These are phyloP conservation scores for Vararia minispora DNA, from an alignment of 768 basidiomycete genomes.

Conservation along the genomic window DNA sequence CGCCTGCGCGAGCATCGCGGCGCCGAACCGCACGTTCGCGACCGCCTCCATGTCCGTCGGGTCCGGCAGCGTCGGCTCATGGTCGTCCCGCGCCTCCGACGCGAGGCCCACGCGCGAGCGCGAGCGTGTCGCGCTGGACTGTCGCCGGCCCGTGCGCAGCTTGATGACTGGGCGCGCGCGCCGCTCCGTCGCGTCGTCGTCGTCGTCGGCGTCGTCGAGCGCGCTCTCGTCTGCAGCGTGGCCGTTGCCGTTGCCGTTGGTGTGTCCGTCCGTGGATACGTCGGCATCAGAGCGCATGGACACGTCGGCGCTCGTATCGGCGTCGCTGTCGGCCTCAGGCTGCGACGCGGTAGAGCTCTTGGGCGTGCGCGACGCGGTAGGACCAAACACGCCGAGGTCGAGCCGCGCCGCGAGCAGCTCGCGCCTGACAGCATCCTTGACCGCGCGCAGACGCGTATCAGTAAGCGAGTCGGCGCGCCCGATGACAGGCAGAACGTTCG, in stretches of 20 bases:
- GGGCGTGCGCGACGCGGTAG: slow-evolving; percentile 22
- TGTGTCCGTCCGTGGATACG: slow-evolving; percentile 10
- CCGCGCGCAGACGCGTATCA: slow-evolving; percentile 55
- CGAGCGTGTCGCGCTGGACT: slow-evolving; percentile 30
- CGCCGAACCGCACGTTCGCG: slow-evolving; percentile 70
- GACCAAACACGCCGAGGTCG: slow-evolving; percentile 68
- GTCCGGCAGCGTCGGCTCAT: slow-evolving; percentile 46
- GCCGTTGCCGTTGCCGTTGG: slow-evolving; percentile 17
- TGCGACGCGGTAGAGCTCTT: too few species aligned
- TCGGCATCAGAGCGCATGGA: slow-evolving; percentile 1
- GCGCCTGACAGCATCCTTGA: slow-evolving; percentile 63
- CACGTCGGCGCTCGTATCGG: slow-evolving; percentile 6
- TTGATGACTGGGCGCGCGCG: slow-evolving; percentile 68
- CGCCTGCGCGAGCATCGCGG: slow-evolving; percentile 48
- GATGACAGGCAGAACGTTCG: slow-evolving; percentile 75
- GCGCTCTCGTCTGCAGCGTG: slow-evolving; percentile 22
- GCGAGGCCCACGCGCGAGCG: slow-evolving; percentile 63
- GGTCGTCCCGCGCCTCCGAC: slow-evolving; percentile 43
- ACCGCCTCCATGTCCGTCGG: slow-evolving; percentile 54
- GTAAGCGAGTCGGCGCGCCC: slow-evolving; percentile 77
- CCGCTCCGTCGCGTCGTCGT: slow-evolving; percentile 40
- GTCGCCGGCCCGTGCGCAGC: slow-evolving; percentile 42
- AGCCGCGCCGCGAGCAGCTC: slow-evolving; percentile 58
- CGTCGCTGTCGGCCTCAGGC: slow-evolving; percentile 8
- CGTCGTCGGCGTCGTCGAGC: slow-evolving; percentile 29